Percentiles rank a stretch among this genome's conserved stretches.
Evolutionary conservation across 106 monocot species (phyloP).

Genomic region (Phalaenopsis equestris): DNA sequence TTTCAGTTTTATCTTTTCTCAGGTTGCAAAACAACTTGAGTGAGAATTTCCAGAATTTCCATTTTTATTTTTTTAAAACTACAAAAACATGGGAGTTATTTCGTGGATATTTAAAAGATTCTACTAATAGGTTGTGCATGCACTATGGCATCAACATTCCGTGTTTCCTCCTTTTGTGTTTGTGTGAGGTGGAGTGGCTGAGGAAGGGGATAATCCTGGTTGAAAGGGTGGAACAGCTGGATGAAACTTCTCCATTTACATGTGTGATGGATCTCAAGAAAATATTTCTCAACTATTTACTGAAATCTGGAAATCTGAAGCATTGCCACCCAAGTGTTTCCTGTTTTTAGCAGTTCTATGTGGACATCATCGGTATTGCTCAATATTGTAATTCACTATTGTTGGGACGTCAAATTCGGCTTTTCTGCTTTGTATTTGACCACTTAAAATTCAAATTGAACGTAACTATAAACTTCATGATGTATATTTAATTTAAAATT

Average conservation of each 20-base stretch:
- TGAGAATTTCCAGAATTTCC: not conserved
- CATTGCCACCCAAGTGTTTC: not conserved
- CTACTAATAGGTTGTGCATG: too few relatives aligned
- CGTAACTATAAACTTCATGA: not conserved
- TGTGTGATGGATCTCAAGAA: too few relatives aligned
- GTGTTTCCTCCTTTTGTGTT: too few relatives aligned
- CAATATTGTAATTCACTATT: not conserved
- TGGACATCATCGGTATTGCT: not conserved
- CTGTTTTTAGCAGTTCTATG: conserved; percentile 1
- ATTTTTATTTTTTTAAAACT: not conserved
- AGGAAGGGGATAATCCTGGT: too few relatives aligned
- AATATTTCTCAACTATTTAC: not conserved
- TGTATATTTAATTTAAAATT: not conserved
- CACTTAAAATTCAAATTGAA: not conserved
- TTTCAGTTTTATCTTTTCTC: not conserved
- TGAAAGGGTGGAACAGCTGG: too few relatives aligned
- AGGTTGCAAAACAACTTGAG: not conserved
- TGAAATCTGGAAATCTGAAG: not conserved
- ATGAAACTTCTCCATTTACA: too few relatives aligned
- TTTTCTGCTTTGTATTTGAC: not conserved
- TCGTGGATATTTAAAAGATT: not conserved
- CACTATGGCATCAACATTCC: too few relatives aligned
- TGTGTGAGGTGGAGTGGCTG: too few relatives aligned
- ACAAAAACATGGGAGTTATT: not conserved
- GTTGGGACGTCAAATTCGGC: not conserved